Base-by-base conservation (phyloP, 108 stramenopile genomes). In the Conticribra weissflogii region DNA sequence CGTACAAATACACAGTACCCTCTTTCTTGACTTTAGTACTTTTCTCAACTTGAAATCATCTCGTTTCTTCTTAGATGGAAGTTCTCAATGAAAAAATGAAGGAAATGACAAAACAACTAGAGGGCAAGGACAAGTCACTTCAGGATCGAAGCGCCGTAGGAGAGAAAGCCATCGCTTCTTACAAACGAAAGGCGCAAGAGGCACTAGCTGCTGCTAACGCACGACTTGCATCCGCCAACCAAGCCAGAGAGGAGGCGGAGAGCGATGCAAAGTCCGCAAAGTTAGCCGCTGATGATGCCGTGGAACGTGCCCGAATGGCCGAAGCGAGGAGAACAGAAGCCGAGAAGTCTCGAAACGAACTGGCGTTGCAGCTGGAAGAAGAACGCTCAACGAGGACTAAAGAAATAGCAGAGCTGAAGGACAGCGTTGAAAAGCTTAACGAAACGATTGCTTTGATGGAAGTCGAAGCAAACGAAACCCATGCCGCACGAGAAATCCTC, bases 211-310 rank as follows among this genome's bases (percentile, higher is more conserved):
- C 83, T 16, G 86, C 93, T 33, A 95, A 95, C 63, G 68, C 91
- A 9, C 82, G 93, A 7, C 64, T 84, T 16, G 93, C 93, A 15
- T 68, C 89, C 27, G 89, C 93, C 23, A 84, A 90, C 24, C 89
- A 90, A 62, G 87, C 93, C 16, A 87, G 83, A 64, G 93, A 92
- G 72, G 93, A 95, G 77, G 91, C 91, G 3, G 93, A 94, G 69
- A 62, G 88, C 36, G 93, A 91, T 61, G 90, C 93, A 59, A 71
- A 86, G 15, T 84, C 87, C 19, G 90, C 93, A 1, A 85, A 84
- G 52, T 70, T 80, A 21, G 84, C 87, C 16, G 82, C 88, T 17
- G 86, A 89, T 63, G 77, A 85, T 34, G 84, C 88, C 9, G 83
- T 94, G 69, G 78, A 88, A 33, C 71, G 82, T 24, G 90, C 88